phyloP scores from a whole-genome alignment of 345 rosid species.

The Eucalyptus lansdowneana region DNA sequence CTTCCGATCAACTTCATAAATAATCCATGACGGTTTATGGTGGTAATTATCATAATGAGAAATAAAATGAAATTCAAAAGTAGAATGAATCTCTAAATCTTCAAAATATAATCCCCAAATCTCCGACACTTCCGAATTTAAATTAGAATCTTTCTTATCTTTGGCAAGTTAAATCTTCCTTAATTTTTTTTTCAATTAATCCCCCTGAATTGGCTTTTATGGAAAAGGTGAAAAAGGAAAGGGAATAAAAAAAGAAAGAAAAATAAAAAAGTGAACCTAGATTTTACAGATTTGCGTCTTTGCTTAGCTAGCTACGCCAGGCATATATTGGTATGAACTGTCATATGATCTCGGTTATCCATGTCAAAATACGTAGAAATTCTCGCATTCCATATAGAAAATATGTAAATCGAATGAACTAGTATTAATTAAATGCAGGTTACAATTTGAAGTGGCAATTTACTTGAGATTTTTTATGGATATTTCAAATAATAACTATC shows the following conservation, averaged over 20 bases:
- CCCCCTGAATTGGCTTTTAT: neutral
- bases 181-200: no score
- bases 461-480: neutral
- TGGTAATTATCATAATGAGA: no score
- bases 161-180: neutral
- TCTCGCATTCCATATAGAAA: neutral
- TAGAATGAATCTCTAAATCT: neutral
- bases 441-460: neutral
- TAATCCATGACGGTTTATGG: no score
- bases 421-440: neutral
- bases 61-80: neutral
- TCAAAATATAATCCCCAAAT: neutral
- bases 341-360: neutral
- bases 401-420: neutral
- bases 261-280: neutral
- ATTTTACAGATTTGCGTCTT: neutral
- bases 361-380: neutral
- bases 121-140: neutral
- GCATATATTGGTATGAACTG: neutral
- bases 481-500: no score
- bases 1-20: neutral
- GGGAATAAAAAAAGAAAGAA: no score
- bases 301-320: neutral
- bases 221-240: no score
- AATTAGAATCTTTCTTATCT: no score